Percentiles rank a stretch among this genome's conserved stretches.
phyloP scores from a whole-genome alignment of 1,284 basidiomycete species.

The Malassezia restricta region DNA sequence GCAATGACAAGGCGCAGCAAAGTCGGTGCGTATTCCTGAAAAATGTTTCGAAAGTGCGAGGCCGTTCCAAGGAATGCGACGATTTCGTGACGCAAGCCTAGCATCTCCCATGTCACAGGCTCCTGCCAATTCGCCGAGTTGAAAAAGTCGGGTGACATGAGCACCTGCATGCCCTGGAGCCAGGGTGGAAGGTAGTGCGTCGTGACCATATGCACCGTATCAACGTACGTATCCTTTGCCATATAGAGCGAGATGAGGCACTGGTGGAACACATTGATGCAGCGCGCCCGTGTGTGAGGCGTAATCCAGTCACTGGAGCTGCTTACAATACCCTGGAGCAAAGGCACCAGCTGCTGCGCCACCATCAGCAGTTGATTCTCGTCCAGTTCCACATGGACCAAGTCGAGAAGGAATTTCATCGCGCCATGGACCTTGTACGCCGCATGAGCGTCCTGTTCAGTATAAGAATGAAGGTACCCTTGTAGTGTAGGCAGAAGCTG shows the following conservation, averaged over 20 bases:
- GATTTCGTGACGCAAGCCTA: conserved; percentile 29
- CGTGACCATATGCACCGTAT: conserved; percentile 69
- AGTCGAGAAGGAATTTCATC: conserved; percentile 35
- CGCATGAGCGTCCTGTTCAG: conserved; percentile 1
- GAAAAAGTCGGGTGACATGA: conserved; percentile 11
- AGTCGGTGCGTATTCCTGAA: conserved; percentile 16
- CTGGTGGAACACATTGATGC: conserved; percentile 78
- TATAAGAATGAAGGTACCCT: conserved; percentile 19
- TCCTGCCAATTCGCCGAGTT: conserved; percentile 4
- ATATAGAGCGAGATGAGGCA: conserved; percentile 79
- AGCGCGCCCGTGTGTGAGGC: conserved; percentile 55
- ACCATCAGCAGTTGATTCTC: conserved; percentile 38
- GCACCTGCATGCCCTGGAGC: conserved; percentile 46
- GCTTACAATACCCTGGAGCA: conserved; percentile 26
- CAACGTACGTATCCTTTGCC: conserved; percentile 81
- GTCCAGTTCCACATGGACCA: conserved; percentile 39
- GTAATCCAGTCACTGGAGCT: conserved; percentile 18
- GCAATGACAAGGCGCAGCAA: conserved; percentile 16
- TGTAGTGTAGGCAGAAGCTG: conserved; percentile 31
- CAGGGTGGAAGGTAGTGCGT: conserved; percentile 71
- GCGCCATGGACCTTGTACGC: conserved; percentile 28
- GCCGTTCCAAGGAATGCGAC: conserved; percentile 36
- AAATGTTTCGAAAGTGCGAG: conserved; percentile 26
- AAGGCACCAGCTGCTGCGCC: conserved; percentile 31
- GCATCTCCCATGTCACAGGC: conserved; percentile 17